Evolutionary conservation across 2,329 filamentous ascomycete genomes (phyloP), one percentile per base, ranked within the genome.

Genomic region (Aureobasidium leucospermi): DNA sequence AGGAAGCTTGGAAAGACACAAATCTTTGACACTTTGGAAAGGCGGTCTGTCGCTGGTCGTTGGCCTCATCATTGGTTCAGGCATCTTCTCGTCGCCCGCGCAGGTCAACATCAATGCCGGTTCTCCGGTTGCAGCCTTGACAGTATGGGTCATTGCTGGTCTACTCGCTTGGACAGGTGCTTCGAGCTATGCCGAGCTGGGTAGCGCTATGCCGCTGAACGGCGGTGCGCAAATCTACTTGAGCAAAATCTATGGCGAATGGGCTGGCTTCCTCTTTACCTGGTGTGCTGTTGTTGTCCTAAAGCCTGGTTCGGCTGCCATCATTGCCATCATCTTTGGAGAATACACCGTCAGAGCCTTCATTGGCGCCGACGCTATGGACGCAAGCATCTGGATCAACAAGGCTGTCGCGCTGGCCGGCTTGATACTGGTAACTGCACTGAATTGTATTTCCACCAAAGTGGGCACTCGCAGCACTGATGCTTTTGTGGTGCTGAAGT

Each of bases 281-380:
- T 99, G 94, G 94, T 91, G 90, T 55, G 92, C 94, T 0, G 90
- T 97, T 15, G 82, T 94, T 62, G 94, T 99, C 11, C 78, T 99
- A 63, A 97, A 96, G 75, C 94, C 94, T 0, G 94, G 94, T 2
- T 89, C 89, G 41, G 87, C 91, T 9, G 94, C 94, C 63, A 99
- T 99, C 70, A 90, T 99, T 64, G 83, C 93, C 65, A 96, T 99
- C 66, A 96, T 99, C 68, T 96, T 97, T 79, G 94, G 94, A 45
- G 94, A 99, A 75, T 99, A 99, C 70, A 78, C 96, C n/a, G 90
- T 96, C 57, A 83, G 91, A 48, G 92, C 91, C 13, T 81, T 88
- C 45, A 87, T 96, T 61, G 92, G 92, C 8, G 85, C 91, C n/a
- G 90, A 96, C 60, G 89, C 89, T 2, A 86, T 89, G 67, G 85